Base-by-base conservation (phyloP, 371 early-diverging fungal genomes). In the Mucor indicus region DNA sequence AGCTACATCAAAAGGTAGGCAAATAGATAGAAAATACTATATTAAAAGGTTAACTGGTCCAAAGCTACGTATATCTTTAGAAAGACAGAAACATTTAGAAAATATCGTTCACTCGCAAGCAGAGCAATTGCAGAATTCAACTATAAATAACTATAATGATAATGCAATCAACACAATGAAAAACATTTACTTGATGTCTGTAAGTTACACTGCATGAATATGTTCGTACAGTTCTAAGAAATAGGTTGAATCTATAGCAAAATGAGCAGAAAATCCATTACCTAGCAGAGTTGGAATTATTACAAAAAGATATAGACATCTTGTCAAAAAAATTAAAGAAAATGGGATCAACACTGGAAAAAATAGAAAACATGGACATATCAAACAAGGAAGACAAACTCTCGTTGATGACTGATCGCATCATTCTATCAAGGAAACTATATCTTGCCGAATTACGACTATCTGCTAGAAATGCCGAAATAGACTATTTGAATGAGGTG, bases 391-490 rank as follows among this genome's bases (percentile, higher is more conserved):
- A 61, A 27, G 62, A 66, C 17, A 56, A 47, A 21, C 62, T 63
- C 15, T 22, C 52, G 1, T 24, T 72, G 11, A 19, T 66, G n/a
- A 45, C 51, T 16, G 71, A 75, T 10, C 32, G 63, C 15, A 60
- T 50, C 15, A n/a, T 60, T 2, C 33, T 70, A 33, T 22, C 53
- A 17, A 45, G 71, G 22, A 70, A 70, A 44, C 38, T 70, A 17
- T 67, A 68, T 53, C 38, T 75, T 12, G 62, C 64, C 3, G 66
- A 75, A 37, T 40, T 75, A n/a, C 58, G 75, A 41, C 23, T 70
- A 16, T 47, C 62, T 12, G 64, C 75, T 13, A 53, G 71, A 38
- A 71, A 75, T 47, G 69, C 69, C 9, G 75, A 75, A 44, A 37
- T 75, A 5, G 69, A 67, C 13, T 69, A 68, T 44, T 32, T 72